Evolutionary conservation across 208 protist genomes (phyloP).

Genomic region (Vickermania ingenoplastis): DNA sequence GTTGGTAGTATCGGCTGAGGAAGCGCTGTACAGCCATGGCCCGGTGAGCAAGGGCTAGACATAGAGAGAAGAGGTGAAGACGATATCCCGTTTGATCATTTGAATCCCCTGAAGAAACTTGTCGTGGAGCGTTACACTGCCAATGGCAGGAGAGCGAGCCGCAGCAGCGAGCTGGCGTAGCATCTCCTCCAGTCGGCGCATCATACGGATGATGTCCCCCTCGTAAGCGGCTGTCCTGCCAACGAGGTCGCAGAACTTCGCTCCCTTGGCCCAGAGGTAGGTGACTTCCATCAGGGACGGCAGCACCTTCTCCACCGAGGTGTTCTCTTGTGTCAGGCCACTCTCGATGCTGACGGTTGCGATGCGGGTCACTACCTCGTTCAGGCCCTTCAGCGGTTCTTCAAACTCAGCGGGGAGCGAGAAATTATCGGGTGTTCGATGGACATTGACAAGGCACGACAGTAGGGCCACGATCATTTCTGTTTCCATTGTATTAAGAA

Average conservation of each 20-base stretch:
- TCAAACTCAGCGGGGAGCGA: slow-evolving; percentile 80
- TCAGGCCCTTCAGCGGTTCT: slow-evolving; percentile 83
- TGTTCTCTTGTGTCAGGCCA: slow-evolving; percentile 85
- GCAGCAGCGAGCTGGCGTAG: slow-evolving; percentile 95
- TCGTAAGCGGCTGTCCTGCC: slow-evolving; percentile 98
- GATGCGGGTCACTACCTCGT: slow-evolving; percentile 89
- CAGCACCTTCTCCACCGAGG: slow-evolving; percentile 91
- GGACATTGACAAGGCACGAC: slow-evolving; percentile 95
- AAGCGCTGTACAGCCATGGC: too few relatives aligned
- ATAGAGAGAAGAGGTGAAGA: slow-evolving; percentile 98
- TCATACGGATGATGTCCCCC: slow-evolving; percentile 96
- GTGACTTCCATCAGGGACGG: slow-evolving; percentile 96
- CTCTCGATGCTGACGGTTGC: slow-evolving; percentile 89
- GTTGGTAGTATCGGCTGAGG: too few relatives aligned
- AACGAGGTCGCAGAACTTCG: slow-evolving; percentile 96
- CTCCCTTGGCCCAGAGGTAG: slow-evolving; percentile 95
- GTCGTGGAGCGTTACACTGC: slow-evolving; percentile 95
- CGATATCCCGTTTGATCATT: slow-evolving; percentile 98
- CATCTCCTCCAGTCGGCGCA: slow-evolving; percentile 98
- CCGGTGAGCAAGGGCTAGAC: too few relatives aligned
- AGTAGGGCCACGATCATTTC: slow-evolving; percentile 94
- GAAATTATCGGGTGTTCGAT: slow-evolving; percentile 88
- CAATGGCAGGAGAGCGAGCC: slow-evolving; percentile 97
- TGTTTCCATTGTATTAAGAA: slow-evolving; percentile 95
- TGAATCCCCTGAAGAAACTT: slow-evolving; percentile 97